Base-by-base conservation (phyloP, 805 yeast species). In the Metahyphopichia silvanorum region DNA sequence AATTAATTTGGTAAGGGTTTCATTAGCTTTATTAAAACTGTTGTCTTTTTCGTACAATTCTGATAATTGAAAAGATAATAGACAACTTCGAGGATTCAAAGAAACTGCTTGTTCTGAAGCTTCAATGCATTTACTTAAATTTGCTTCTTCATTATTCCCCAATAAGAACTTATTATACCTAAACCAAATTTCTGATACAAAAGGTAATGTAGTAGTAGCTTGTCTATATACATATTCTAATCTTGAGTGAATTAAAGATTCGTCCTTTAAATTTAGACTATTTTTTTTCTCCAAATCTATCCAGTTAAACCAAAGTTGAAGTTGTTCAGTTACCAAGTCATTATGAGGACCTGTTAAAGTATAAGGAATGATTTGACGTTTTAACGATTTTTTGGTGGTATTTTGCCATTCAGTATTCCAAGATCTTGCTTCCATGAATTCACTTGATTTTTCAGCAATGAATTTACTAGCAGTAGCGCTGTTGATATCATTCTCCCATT, bases 361-460 rank as follows among this genome's bases (percentile, higher is more conserved):
- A 15, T 37, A 31, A 2, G 68, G 63, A 13, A 59, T 43, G 13
- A 64, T 45, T 16, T 61, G 60, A 37, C 79, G 58, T 34, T 63
- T 63, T 7, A 85, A 49, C 14, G 71, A 53, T 29, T 49, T 74
- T 22, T 63, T 60, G 0, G 86, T 76, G 3, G 82, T 42, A 40
- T 76, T 74, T 9, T 69, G 65, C 72, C 87, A 76, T 50, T 86
- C 95, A 25, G 76, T 78, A 39, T 77, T 76, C 61, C 84, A 69
- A 0, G 93, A 74, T 40, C 96, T 71, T 2, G 96, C 89, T 43
- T 74, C 78, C 96, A 91, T 86, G 53, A 88, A 93, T 10, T 78
- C 82, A 3, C 85, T 79, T 9, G 94, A 83, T 39, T 78, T 71
- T 46, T 89, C 97, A 27, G 85, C 79, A 33, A 89, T 80, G 51